Evolutionary conservation across 768 basidiomycete genomes (phyloP), one percentile per base, ranked within the genome.

Genomic region (Xerocomellus chrysenteron): DNA sequence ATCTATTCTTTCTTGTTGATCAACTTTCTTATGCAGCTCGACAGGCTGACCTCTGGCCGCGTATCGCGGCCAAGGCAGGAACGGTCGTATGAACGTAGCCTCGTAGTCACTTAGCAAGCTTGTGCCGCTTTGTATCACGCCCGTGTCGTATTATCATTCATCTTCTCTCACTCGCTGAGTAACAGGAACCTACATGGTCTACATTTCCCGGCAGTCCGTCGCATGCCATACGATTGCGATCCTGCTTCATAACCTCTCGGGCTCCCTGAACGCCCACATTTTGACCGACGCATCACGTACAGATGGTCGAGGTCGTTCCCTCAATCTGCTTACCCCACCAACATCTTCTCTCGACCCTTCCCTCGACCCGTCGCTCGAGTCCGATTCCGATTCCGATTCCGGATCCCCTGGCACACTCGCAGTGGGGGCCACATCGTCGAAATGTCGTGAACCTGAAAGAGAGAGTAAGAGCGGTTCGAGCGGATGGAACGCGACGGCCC

Each of bases 41-140:
- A 47, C 66, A 93, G 91, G 94, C 94, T 69, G 96, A 98, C 80
- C 81, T 96, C 55, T 98, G 96, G 97, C 96, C 93, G 56, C 94
- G 94, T 91, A 98, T 98, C 68, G 97, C 97, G 54, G 94, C 95
- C 64, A 98, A 98, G 76, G 94, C 95, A 57, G 94, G 95, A 70
- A 98, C 96, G 58, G 96, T 98, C 72, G 96, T 98, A 73, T 98
- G 81, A 88, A 64, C 57, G 14, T 63, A 28, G 11, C 35, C 50
- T 11, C 9, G 4, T 56, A 50, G 14, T 55, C 57, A 59, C 49
- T 55, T 21, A 21, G 21, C 21, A 21, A 21, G 21, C 21, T 21
- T 21, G n/a, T 21, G 21, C 21, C 21, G 21, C 21, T 21, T 21
- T 21, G 21, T 21, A 21, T 21, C 21, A 21, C 21, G 21, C 21